phyloP scores from a whole-genome alignment of 257 asterid genomes.

The Mentha longifolia region DNA sequence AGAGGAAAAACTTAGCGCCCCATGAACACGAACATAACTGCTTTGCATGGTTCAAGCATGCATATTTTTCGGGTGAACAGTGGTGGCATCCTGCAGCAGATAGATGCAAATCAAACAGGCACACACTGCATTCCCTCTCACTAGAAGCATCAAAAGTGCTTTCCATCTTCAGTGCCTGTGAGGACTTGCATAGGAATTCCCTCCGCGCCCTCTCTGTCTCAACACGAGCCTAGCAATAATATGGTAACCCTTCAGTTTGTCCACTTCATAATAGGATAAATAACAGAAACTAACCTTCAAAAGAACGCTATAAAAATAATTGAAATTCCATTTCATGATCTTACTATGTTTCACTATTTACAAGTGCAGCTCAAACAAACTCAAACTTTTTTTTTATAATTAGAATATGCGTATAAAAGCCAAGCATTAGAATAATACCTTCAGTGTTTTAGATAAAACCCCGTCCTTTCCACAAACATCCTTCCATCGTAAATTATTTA shows the following conservation, averaged over 20 bases:
- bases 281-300: constrained; percentile 11
- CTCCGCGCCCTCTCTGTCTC: constrained; percentile 79
- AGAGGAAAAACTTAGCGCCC: constrained; percentile 93
- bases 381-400: not conserved
- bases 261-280: constrained; percentile 6
- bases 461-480: constrained; percentile 96
- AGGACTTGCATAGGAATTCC: constrained; percentile 79
- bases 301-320: not conserved
- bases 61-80: constrained; percentile 93
- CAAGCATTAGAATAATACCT: constrained; percentile 51
- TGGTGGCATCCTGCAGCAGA: constrained; percentile 99
- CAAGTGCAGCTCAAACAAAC: not conserved
- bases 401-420: constrained; percentile 24
- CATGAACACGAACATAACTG: constrained; percentile 92
- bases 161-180: constrained; percentile 94
- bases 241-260: constrained; percentile 22
- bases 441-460: constrained; percentile 71
- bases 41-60: constrained; percentile 96
- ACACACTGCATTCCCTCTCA: constrained; percentile 95
- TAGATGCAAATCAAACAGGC: constrained; percentile 91
- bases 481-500: constrained; percentile 82
- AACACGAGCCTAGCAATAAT: constrained; percentile 71
- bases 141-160: constrained; percentile 84
- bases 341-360: constrained; percentile 22
- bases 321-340: not conserved